These are phyloP conservation scores for Fomitopsis pinicola DNA, from an alignment of 1,284 basidiomycete species.

Conservation along the genomic window DNA sequence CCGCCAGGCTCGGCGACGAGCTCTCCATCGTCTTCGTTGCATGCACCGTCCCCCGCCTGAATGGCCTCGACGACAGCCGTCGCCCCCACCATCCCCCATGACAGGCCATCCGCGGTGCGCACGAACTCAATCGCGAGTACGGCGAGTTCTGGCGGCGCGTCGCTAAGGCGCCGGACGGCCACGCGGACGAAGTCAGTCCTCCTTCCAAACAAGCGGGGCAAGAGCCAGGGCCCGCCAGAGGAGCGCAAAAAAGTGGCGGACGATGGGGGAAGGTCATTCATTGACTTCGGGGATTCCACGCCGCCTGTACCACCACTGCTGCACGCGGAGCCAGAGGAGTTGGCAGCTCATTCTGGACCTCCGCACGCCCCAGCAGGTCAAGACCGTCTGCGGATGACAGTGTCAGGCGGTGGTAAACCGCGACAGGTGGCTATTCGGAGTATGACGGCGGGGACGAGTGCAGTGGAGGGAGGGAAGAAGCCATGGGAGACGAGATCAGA, in stretches of 20 bases:
- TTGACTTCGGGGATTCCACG: slow-evolving; percentile 12
- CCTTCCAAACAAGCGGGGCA: slow-evolving; percentile 15
- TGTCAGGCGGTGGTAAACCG: slow-evolving; percentile 5
- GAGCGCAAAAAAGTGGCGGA: slow-evolving; percentile 13
- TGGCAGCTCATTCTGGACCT: slow-evolving; percentile 2
- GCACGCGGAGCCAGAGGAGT: slow-evolving; percentile 19
- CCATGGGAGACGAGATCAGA: slow-evolving; percentile 24
- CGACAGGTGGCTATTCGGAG: not conserved
- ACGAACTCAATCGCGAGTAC: slow-evolving; percentile 40
- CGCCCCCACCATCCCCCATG: slow-evolving; percentile 11
- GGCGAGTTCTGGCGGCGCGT: slow-evolving; percentile 30
- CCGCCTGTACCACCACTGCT: slow-evolving; percentile 18
- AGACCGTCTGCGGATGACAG: not conserved
- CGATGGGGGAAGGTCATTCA: slow-evolving; percentile 10
- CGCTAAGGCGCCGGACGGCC: slow-evolving; percentile 29
- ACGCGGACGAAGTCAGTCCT: slow-evolving; percentile 26
- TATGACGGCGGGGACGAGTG: slow-evolving; percentile 2
- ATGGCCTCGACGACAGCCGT: slow-evolving; percentile 26
- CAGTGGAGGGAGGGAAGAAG: slow-evolving; percentile 19
- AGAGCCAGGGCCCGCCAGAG: slow-evolving; percentile 15
- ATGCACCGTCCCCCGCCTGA: slow-evolving; percentile 24
- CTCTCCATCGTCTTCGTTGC: slow-evolving; percentile 16
- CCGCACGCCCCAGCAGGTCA: not conserved
- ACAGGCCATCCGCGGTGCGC: slow-evolving; percentile 25
- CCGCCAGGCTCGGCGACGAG: slow-evolving; percentile 2